These are phyloP conservation scores for Prunus fruticosa DNA, from an alignment of 306 rosid genomes.

Conservation along the genomic window DNA sequence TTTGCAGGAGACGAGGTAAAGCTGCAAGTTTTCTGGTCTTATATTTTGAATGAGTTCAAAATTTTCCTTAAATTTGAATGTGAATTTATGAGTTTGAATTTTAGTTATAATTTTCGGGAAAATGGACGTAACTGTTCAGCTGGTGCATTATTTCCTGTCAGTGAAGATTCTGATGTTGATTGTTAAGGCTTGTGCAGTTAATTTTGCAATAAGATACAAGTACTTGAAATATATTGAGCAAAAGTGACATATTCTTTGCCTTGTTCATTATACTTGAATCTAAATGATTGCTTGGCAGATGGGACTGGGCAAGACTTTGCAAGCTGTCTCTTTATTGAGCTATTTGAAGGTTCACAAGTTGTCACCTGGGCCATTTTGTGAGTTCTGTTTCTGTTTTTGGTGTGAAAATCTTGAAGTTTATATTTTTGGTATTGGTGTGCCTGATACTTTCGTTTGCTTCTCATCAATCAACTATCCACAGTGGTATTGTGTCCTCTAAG, in stretches of 20 bases:
- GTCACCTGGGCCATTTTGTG: slow-evolving; percentile 81
- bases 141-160: not conserved
- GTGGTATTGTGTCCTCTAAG: slow-evolving; percentile 94
- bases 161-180: not conserved
- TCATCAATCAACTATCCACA: slow-evolving; percentile 31
- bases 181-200: not conserved
- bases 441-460: slow-evolving; percentile 19
- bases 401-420: slow-evolving; percentile 17
- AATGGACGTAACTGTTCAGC: not conserved
- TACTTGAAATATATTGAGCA: not conserved
- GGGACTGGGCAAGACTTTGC: slow-evolving; percentile 98
- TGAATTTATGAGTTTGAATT: not conserved
- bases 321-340: slow-evolving; percentile 82
- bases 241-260: no score
- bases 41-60: not conserved
- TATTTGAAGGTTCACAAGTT: slow-evolving; percentile 57
- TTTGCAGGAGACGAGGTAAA: slow-evolving; percentile 97
- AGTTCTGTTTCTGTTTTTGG: slow-evolving; percentile 34
- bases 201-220: not conserved
- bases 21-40: slow-evolving; percentile 5
- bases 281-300: slow-evolving; percentile 53
- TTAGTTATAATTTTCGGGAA: not conserved
- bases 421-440: slow-evolving; percentile 8
- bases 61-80: not conserved
- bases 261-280: slow-evolving; percentile 23